Evolutionary conservation across 129 eudicot species (phyloP), one percentile per base, ranked within the genome.

Genomic region (Pulicaria dysenterica): DNA sequence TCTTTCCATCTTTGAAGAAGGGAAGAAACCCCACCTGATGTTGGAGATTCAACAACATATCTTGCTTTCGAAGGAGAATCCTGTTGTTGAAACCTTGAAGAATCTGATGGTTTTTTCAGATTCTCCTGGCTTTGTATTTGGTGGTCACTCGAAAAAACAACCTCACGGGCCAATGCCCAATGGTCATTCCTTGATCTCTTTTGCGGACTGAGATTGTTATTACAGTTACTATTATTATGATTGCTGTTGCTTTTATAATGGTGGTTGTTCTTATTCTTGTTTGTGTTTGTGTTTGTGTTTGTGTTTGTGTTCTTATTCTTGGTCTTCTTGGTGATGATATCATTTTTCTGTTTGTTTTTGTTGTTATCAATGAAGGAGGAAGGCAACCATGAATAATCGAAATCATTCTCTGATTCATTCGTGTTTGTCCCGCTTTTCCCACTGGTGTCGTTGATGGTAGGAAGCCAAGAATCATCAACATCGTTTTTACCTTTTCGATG

Each of bases 1-100:
- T 78, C 88, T 48, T 81, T 72, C 98, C 98, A 92, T 64, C 55
- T 87, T 55, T 68, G 85, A 49, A 89, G 84, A 2, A 92, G 82
- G 0, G 96, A 87, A 8, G 98, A 92, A 39, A 92, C 95, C 5
- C 84, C 91, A 4, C 82, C 74, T 6, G 48, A 62, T 64, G 72
- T 79, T 7, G 72, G 71, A 53, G 74, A 67, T 74, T 75, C 81
- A 4, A 50, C 58, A 1, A 77, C 64, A 64, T n/a, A 51, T 38
- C 72, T 79, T 3, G 66, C 16, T 41, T 49, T 60, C 24, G 65
- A 17, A 37, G 59, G 59, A 8, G 75, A 41, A 73, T 67, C 37
- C 3, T 43, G 51, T 50, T 58, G 69, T 43, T 56, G 55, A 40
- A 70, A 1, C 8, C 9, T 58, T 46, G 72, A 50, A 14, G 58